Conservation (phyloP, 139 green algal species). For the Picochlorum sp. region DNA sequence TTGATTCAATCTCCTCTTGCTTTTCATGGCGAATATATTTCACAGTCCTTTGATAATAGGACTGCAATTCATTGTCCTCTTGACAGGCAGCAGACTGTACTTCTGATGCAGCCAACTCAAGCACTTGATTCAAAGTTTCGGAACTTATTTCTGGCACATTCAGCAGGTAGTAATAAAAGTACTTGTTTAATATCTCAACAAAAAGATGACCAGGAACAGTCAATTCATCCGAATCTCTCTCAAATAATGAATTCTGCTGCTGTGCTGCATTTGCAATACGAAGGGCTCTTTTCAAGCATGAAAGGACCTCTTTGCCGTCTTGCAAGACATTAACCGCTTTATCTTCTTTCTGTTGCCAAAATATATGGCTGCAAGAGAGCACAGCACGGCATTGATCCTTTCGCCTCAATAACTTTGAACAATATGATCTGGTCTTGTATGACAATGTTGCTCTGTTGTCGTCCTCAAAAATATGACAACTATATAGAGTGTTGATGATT, state of each 20-base stretch:
- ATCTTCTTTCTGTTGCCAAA: constrained; percentile 52
- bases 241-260: constrained; percentile 47
- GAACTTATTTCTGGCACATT: constrained; percentile 35
- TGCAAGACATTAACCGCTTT: background rate
- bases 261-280: constrained; percentile 68
- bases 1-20: no score
- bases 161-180: constrained; percentile 52
- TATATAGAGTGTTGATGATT: constrained; percentile 76
- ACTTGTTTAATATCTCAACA: constrained; percentile 77
- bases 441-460: constrained; percentile 73
- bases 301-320: background rate
- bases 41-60: background rate
- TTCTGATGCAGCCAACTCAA: constrained; percentile 55
- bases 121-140: constrained; percentile 39
- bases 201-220: constrained; percentile 37
- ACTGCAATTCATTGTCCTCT: constrained; percentile 19
- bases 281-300: constrained; percentile 58
- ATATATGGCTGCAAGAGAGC: constrained; percentile 65
- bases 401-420: constrained; percentile 72
- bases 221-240: background rate
- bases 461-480: constrained; percentile 53
- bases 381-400: constrained; percentile 81
- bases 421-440: constrained; percentile 71
- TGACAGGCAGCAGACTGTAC: constrained; percentile 24
- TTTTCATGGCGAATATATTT: no score